phyloP scores from a whole-genome alignment of 2,329 filamentous ascomycete genomes.

The Cadophora gregata region DNA sequence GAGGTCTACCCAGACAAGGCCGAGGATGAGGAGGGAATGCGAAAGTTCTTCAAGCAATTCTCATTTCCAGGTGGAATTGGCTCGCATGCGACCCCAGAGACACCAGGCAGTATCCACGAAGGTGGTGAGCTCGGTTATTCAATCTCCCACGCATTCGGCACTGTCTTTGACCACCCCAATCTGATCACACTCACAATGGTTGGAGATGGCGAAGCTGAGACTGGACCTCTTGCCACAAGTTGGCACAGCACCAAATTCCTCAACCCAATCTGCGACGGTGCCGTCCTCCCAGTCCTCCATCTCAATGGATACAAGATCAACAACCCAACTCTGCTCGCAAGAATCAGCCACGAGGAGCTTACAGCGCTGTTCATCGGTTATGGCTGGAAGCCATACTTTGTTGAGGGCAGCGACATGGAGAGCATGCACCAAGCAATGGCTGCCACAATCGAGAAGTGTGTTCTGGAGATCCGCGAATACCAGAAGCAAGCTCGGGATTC shows the following conservation, averaged over 20 bases:
- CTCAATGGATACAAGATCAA: constrained; percentile 88
- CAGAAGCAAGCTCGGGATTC: constrained; percentile 76
- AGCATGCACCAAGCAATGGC: constrained; percentile 86
- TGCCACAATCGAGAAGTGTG: constrained; percentile 73
- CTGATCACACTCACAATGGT: constrained; percentile 80
- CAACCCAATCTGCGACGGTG: constrained; percentile 78
- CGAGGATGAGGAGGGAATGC: constrained; percentile 71
- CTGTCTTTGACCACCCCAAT: constrained; percentile 76
- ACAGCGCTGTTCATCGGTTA: constrained; percentile 73
- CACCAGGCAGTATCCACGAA: constrained; percentile 77
- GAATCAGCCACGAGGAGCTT: constrained; percentile 76
- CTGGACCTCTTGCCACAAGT: constrained; percentile 76
- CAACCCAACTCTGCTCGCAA: constrained; percentile 75
- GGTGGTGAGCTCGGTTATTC: constrained; percentile 84
- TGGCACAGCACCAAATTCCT: constrained; percentile 87
- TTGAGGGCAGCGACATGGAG: constrained; percentile 75
- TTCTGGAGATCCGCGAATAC: constrained; percentile 69
- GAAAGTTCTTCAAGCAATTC: constrained; percentile 82
- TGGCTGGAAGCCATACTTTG: constrained; percentile 81
- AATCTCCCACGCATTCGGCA: constrained; percentile 78
- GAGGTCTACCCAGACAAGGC: constrained; percentile 79
- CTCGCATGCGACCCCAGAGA: constrained; percentile 80
- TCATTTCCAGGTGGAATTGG: constrained; percentile 82
- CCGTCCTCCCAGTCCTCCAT: constrained; percentile 78
- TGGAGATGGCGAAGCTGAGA: constrained; percentile 82